Conservation (phyloP, 2,329 filamentous ascomycete species). For the Westerdykella aurantiaca region DNA sequence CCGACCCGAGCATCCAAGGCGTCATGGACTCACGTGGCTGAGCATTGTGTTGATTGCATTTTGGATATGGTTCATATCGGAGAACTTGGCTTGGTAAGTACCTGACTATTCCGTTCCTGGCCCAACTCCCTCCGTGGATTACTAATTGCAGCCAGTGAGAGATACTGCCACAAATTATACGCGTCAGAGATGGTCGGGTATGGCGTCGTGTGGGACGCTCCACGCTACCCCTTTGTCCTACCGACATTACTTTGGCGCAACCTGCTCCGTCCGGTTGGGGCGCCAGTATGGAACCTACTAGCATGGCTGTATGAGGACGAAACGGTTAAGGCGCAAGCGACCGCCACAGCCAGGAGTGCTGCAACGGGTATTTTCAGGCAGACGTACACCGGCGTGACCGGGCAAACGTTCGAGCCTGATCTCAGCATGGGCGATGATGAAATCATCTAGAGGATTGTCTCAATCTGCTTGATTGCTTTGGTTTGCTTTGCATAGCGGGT, state of each 20-base stretch:
- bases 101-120: conserved; percentile 4
- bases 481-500: not conserved
- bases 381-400: not conserved
- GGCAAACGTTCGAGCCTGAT: not conserved
- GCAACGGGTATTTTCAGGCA: conserved; percentile 7
- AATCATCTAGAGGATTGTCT: conserved; percentile 2
- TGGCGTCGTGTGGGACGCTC: conserved; percentile 48
- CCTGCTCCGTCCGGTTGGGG: conserved; percentile 31
- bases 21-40: conserved; percentile 35
- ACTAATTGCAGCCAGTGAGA: conserved; percentile 27
- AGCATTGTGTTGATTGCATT: conserved; percentile 38
- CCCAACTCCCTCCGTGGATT: conserved; percentile 2
- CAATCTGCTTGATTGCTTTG: not conserved
- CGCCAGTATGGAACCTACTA: conserved; percentile 21
- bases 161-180: conserved; percentile 48
- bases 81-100: conserved; percentile 43
- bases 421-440: conserved; percentile 7
- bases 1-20: conserved; percentile 11
- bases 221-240: conserved; percentile 51
- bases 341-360: conserved; percentile 2
- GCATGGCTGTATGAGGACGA: conserved; percentile 15
- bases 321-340: not conserved
- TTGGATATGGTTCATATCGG: conserved; percentile 46
- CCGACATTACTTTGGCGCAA: conserved; percentile 49
- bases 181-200: conserved; percentile 46